A percentile compares a stretch with the other conserved stretches of the same genome.
Evolutionary conservation across 805 yeast genomes (phyloP).

Genomic region (Hanseniaspora singularis): DNA sequence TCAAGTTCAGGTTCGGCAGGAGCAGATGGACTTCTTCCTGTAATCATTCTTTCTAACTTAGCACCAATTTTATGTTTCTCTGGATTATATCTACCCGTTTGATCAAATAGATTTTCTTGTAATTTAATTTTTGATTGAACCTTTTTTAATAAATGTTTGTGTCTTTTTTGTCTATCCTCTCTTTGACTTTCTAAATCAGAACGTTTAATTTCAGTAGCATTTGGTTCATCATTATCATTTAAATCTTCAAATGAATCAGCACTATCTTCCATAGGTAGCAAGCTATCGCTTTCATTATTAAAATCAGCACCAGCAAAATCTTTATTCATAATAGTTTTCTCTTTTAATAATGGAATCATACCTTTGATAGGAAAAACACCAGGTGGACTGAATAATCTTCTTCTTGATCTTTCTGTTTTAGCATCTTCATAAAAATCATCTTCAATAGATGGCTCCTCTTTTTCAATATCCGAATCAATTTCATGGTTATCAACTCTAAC

Average conservation of each 20-base stretch:
- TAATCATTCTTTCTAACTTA: slow-evolving; percentile 26
- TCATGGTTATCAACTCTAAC: slow-evolving; percentile 36
- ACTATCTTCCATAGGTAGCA: no score
- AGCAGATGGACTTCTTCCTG: no score
- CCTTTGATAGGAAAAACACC: slow-evolving; percentile 74
- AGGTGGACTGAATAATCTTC: slow-evolving; percentile 57
- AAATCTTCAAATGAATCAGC: background rate
- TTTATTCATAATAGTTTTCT: slow-evolving; percentile 46
- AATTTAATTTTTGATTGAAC: slow-evolving; percentile 24
- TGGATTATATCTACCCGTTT: slow-evolving; percentile 26
- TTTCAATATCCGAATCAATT: slow-evolving; percentile 10
- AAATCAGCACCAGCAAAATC: background rate
- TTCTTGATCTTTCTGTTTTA: slow-evolving; percentile 2
- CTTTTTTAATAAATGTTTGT: slow-evolving; percentile 11
- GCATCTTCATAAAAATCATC: slow-evolving; percentile 15
- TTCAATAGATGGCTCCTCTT: slow-evolving; percentile 7
- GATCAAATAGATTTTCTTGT: slow-evolving; percentile 19
- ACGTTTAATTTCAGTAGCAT: background rate
- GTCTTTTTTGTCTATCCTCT: background rate
- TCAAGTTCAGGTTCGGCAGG: no score
- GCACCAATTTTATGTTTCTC: slow-evolving; percentile 29
- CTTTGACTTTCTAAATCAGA: slow-evolving; percentile 9
- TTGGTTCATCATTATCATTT: background rate
- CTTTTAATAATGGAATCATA: slow-evolving; percentile 51
- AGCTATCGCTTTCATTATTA: no score